These are phyloP conservation scores for Phytophthora citricola DNA, from an alignment of 352 stramenopile genomes.

Conservation along the genomic window DNA sequence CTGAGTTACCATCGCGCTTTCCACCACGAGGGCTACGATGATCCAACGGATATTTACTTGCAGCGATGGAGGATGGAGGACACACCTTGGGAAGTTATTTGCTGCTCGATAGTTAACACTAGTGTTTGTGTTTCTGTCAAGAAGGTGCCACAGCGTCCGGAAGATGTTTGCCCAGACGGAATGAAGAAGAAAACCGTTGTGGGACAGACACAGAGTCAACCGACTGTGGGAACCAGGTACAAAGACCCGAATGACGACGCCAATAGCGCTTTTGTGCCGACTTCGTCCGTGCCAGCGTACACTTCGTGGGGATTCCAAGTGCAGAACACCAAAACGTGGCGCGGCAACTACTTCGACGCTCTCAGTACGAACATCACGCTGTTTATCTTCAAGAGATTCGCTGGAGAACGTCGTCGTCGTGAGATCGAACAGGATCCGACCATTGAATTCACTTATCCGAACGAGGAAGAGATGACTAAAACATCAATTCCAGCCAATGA, in stretches of 20 bases:
- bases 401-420: conserved; percentile 48
- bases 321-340: conserved; percentile 93
- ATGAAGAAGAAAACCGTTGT: conserved; percentile 72
- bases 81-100: conserved; percentile 91
- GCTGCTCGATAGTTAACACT: conserved; percentile 71
- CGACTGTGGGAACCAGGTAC: conserved; percentile 87
- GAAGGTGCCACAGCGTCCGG: conserved; percentile 35
- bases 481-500: conserved; percentile 60
- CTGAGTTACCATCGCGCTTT: conserved; percentile 97
- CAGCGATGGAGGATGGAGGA: conserved; percentile 97
- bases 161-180: conserved; percentile 55
- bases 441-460: conserved; percentile 57
- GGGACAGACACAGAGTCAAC: conserved; percentile 66
- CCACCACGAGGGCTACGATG: conserved; percentile 95
- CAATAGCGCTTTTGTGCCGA: conserved; percentile 91
- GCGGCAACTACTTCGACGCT: conserved; percentile 95
- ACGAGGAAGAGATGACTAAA: conserved; percentile 53
- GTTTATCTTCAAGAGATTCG: conserved; percentile 79
- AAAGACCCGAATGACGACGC: conserved; percentile 90
- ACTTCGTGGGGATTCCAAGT: conserved; percentile 83
- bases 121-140: conserved; percentile 61
- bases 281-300: conserved; percentile 84
- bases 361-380: conserved; percentile 93
- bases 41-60: conserved; percentile 97
- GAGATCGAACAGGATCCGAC: conserved; percentile 50